Percentiles rank a stretch among this genome's conserved stretches.
Evolutionary conservation across 2,329 filamentous ascomycete genomes (phyloP).

Genomic region (Diaporthe destruens): DNA sequence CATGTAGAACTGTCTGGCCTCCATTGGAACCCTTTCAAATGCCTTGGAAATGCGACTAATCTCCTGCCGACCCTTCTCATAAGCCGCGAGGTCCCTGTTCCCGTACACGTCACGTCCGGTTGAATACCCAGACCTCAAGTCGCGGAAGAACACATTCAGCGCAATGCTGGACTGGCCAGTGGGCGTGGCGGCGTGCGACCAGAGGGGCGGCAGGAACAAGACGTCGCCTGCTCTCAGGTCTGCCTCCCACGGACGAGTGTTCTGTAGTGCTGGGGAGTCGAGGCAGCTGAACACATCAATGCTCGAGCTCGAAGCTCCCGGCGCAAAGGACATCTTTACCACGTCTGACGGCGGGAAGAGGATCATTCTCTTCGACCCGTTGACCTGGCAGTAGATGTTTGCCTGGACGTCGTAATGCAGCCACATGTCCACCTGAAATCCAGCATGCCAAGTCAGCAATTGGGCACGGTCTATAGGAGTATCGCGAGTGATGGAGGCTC

Average conservation of each 20-base stretch:
- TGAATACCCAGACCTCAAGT: conserved; percentile 76
- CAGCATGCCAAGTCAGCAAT: background rate
- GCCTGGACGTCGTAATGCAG: conserved; percentile 90
- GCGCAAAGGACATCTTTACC: conserved; percentile 74
- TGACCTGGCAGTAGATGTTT: conserved; percentile 85
- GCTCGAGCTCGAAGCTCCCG: conserved; percentile 84
- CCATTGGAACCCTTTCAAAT: conserved; percentile 74
- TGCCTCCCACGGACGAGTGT: conserved; percentile 75
- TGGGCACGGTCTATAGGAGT: too few relatives aligned
- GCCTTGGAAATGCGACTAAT: conserved; percentile 73
- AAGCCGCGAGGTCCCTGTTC: conserved; percentile 85
- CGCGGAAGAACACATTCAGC: conserved; percentile 91
- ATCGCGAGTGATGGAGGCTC: conserved; percentile 47
- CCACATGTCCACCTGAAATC: conserved; percentile 73
- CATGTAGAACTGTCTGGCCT: conserved; percentile 81
- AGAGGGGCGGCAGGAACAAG: conserved; percentile 84
- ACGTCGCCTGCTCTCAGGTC: conserved; percentile 78
- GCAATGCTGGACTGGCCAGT: conserved; percentile 74
- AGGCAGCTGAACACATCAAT: conserved; percentile 75
- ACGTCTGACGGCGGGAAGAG: conserved; percentile 86
- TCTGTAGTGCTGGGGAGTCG: conserved; percentile 53
- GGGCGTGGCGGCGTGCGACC: conserved; percentile 82
- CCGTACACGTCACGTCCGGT: conserved; percentile 87
- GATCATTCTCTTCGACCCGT: conserved; percentile 78
- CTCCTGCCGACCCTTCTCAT: conserved; percentile 83